Evolutionary conservation across 108 stramenopile genomes (phyloP), one percentile per base, ranked within the genome.

Genomic region (Cylindrotheca fusiformis): DNA sequence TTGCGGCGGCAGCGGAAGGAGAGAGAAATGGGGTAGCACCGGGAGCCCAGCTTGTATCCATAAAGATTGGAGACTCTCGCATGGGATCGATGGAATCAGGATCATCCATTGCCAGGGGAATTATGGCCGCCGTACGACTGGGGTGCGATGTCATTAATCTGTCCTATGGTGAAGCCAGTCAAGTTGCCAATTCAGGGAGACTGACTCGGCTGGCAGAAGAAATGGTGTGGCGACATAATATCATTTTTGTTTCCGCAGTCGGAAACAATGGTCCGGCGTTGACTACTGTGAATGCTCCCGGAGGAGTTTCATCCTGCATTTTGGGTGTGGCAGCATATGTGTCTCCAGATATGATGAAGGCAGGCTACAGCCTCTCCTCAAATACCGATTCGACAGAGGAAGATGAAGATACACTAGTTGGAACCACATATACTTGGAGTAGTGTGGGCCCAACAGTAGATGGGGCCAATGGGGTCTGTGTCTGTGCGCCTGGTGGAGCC

Each of bases 221-320:
- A 36, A 53, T 87, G 17, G 83, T 90, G 4, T 60, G 71, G 36
- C 81, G 85, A 49, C 81, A 86, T 52, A 86, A 88, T 48, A 80
- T 95, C 45, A 84, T 94, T 21, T 71, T 96, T 52, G 65, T 89
- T 0, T 69, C 74, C 22, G 94, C 97, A 0, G 71, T 57, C 1
- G 95, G 97, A 5, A 97, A 97, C 68, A 83, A 91, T 71, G 97
- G 97, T 0, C 97, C 97, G 0, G 95, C 91, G 1, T 60, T 97
- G 0, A 71, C 82, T 22, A 95, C 95, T 0, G 78, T 94, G 12
- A 94, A 93, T 20, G 72, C 90, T 2, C 97, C 95, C 19, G 97
- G 93, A 0, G 89, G 81, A 2, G 75, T 83, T 26, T 67, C 75
- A 21, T 52, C 79, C 3, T 68, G 76, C 52, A 55, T 89, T 26